phyloP scores from a whole-genome alignment of 2,329 filamentous ascomycete species.

The Xylariaceae sp. region DNA sequence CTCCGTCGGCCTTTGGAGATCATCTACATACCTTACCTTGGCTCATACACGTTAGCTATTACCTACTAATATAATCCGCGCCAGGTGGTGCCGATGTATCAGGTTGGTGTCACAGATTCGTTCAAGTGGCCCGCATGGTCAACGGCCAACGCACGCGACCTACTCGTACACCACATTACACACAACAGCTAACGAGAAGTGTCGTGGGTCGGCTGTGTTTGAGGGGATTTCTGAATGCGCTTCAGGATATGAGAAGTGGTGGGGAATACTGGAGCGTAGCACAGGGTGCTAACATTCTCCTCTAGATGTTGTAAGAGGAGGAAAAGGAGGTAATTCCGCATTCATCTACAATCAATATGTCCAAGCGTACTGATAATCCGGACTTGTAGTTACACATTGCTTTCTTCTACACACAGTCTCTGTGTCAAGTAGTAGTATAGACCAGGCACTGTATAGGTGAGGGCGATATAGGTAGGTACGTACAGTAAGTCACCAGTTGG shows the following conservation, averaged over 20 bases:
- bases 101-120: constrained; percentile 6
- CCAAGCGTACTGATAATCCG: too few relatives aligned
- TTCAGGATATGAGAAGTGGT: neutral
- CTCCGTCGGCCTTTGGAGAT: neutral
- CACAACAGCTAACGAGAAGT: constrained; percentile 8
- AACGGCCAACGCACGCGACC: constrained; percentile 8
- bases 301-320: neutral
- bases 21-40: constrained; percentile 9
- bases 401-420: neutral
- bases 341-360: too few relatives aligned
- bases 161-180: neutral
- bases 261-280: neutral
- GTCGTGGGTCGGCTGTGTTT: neutral
- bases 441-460: too few relatives aligned
- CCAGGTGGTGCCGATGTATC: constrained; percentile 3
- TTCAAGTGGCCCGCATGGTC: constrained; percentile 3
- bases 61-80: neutral
- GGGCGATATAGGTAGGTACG: too few relatives aligned
- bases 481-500: neutral
- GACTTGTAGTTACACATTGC: too few relatives aligned
- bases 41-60: neutral
- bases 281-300: neutral
- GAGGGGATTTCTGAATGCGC: constrained; percentile 3
- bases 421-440: neutral
- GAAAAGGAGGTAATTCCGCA: neutral